Conservation (phyloP, 2,329 filamentous ascomycete species). For the Cephalotrichum gorgonifer region DNA sequence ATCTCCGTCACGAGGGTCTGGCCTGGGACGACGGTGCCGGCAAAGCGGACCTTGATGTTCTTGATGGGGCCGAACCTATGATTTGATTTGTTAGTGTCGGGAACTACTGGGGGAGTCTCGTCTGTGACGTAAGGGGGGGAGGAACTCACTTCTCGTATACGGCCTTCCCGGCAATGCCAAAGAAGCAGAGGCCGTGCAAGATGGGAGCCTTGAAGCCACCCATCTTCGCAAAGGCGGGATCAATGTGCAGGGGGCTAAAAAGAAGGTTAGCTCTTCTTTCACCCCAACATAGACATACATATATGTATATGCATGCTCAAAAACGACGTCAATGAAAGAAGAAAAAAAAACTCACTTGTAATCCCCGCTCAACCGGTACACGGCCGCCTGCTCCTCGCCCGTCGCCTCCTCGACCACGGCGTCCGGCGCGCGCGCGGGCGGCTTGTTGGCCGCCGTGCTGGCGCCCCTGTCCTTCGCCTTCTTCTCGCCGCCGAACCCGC, state of each 20-base stretch:
- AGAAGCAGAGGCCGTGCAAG: conserved; percentile 91
- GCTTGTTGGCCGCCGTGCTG: conserved; percentile 67
- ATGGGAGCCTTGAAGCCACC: conserved; percentile 93
- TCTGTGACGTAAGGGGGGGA: conserved; percentile 1
- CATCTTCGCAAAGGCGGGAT: conserved; percentile 87
- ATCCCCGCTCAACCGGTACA: conserved; percentile 91
- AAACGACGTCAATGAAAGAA: background rate
- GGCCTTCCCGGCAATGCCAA: conserved; percentile 85
- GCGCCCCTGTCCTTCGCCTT: conserved; percentile 71
- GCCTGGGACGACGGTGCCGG: conserved; percentile 72
- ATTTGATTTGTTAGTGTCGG: conserved; percentile 1
- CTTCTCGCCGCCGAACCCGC: conserved; percentile 77
- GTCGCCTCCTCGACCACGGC: conserved; percentile 78
- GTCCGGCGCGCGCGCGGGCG: conserved; percentile 69
- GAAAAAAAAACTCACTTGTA: conserved; percentile 50
- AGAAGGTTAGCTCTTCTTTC: background rate
- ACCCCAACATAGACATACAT: background rate
- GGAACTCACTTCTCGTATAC: conserved; percentile 54
- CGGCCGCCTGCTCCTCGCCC: conserved; percentile 78
- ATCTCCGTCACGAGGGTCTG: conserved; percentile 90
- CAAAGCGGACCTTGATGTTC: conserved; percentile 90
- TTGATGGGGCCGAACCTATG: conserved; percentile 62
- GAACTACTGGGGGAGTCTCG: background rate
- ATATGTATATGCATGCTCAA: too few species aligned
- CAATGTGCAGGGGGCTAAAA: conserved; percentile 73